phyloP scores from a whole-genome alignment of 495 filamentous ascomycete species.

The Xylaria venustula region DNA sequence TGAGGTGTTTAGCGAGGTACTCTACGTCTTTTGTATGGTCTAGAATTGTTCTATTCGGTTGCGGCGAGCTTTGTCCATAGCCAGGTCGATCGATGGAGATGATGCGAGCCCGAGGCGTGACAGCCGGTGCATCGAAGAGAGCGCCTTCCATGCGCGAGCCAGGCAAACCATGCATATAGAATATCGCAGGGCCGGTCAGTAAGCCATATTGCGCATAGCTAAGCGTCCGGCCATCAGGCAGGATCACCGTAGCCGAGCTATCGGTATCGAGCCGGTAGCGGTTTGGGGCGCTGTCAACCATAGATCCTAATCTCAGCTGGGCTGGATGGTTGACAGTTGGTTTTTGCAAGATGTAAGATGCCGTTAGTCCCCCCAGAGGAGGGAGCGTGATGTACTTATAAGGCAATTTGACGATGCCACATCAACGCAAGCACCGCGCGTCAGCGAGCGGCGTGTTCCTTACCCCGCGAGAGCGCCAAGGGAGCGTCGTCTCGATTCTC shows the following conservation, averaged over 20 bases:
- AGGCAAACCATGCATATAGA: conserved; percentile 49
- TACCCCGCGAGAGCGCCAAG: conserved; percentile 8
- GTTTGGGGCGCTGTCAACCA: conserved; percentile 4
- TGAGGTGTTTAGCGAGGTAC: conserved; percentile 35
- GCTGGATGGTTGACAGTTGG: not conserved
- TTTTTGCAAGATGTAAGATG: no score
- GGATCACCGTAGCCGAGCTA: conserved; percentile 6
- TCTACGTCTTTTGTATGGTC: conserved; percentile 44
- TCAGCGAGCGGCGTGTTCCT: not conserved
- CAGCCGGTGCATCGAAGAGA: conserved; percentile 24
- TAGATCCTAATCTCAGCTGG: not conserved
- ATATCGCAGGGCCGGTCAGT: conserved; percentile 23
- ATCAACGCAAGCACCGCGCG: not conserved
- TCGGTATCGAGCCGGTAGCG: conserved; percentile 10
- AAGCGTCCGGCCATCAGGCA: conserved; percentile 39
- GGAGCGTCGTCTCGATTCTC: not conserved
- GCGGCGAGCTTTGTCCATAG: conserved; percentile 40
- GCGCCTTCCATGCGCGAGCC: conserved; percentile 42
- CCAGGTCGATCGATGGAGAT: conserved; percentile 45
- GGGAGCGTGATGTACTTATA: no score
- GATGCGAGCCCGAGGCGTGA: conserved; percentile 32
- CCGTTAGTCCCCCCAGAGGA: no score
- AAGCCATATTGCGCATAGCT: conserved; percentile 44
- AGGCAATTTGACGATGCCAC: no score
- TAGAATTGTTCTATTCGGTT: conserved; percentile 34